phyloP scores from a whole-genome alignment of 495 filamentous ascomycete species.

The Tuber aestivum region DNA sequence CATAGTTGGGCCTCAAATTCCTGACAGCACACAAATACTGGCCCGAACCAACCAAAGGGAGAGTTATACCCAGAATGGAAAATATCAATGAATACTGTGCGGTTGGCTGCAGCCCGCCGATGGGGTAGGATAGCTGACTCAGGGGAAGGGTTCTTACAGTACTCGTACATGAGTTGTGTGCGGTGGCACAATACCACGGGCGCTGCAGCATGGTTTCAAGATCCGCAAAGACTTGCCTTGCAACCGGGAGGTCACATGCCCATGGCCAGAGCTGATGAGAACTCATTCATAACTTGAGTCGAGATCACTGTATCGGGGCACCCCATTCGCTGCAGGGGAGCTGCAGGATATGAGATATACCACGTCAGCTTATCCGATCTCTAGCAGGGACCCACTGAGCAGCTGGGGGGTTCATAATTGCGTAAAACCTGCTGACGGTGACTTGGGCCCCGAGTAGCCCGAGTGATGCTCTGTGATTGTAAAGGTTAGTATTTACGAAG shows the following conservation, averaged over 20 bases:
- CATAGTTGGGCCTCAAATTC: background rate
- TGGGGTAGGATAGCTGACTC: background rate
- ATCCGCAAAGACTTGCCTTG: no score
- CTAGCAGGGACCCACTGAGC: background rate
- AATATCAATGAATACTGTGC: background rate
- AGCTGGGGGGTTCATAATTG: background rate
- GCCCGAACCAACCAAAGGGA: background rate
- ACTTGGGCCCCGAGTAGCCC: background rate
- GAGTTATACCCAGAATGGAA: background rate
- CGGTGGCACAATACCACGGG: background rate
- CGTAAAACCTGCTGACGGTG: background rate
- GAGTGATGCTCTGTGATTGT: background rate
- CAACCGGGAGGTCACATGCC: no score
- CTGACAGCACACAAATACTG: background rate
- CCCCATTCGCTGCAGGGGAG: background rate
- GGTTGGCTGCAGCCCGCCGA: background rate
- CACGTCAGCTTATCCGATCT: background rate
- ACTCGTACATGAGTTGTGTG: background rate
- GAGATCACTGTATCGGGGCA: no score
- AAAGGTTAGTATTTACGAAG: background rate
- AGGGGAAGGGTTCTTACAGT: background rate
- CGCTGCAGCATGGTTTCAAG: no score
- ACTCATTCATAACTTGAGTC: no score
- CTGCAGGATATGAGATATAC: background rate
- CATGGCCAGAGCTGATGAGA: no score